Evolutionary conservation across 306 rosid genomes (phyloP).

Genomic region (Abrus pulchellus): DNA sequence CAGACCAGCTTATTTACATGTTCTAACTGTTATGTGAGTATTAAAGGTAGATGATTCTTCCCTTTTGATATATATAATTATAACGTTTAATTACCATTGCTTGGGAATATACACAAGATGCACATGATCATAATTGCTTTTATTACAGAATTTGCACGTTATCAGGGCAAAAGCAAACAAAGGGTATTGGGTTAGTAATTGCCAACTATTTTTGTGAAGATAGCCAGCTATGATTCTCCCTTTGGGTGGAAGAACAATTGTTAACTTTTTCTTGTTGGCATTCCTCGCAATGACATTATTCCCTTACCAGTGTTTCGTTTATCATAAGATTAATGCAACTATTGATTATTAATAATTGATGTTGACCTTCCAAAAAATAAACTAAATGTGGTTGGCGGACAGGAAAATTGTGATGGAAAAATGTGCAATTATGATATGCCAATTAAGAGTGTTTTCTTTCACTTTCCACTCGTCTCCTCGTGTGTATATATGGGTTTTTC

Average conservation of each 20-base stretch:
- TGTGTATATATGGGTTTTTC: too few relatives aligned
- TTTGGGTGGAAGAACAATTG: background rate
- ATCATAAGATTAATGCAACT: background rate
- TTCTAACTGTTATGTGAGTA: too few relatives aligned
- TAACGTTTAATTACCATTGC: too few relatives aligned
- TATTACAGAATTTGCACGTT: background rate
- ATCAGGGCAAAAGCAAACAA: background rate
- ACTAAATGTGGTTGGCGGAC: background rate
- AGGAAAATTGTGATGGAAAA: conserved; percentile 41
- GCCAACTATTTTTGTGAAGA: conserved; percentile 24
- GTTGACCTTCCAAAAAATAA: background rate
- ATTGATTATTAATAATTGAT: background rate
- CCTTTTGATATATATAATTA: too few relatives aligned
- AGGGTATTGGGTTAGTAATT: background rate
- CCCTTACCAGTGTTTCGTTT: background rate
- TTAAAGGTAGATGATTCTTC: too few relatives aligned
- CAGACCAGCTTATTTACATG: too few relatives aligned
- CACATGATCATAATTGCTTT: background rate
- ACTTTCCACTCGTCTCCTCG: background rate
- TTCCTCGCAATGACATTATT: conserved; percentile 7
- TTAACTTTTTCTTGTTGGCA: background rate
- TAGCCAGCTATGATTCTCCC: conserved; percentile 12
- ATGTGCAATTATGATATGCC: conserved; percentile 23
- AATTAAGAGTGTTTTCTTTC: background rate
- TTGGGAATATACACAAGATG: too few relatives aligned